These are phyloP conservation scores for Tillandsia fasciculata DNA, from an alignment of 176 grass and related monocot species.

Conservation along the genomic window DNA sequence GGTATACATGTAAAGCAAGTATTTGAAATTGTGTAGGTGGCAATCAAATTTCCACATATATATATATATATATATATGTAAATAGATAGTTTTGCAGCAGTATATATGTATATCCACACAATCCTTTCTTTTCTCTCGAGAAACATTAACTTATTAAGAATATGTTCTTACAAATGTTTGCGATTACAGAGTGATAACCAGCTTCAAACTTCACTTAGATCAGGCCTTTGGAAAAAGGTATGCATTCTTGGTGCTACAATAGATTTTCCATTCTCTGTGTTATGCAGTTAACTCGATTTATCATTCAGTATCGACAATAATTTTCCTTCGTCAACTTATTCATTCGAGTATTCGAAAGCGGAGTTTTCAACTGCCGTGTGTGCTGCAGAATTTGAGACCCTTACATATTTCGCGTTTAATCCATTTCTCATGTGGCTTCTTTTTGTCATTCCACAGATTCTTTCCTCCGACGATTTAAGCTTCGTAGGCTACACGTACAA, in stretches of 20 bases:
- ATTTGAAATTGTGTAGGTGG: too few species aligned
- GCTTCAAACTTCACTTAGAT: conserved; percentile 20
- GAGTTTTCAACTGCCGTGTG: background rate
- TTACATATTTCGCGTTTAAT: background rate
- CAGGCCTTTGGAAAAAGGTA: conserved; percentile 30
- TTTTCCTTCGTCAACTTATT: too few species aligned
- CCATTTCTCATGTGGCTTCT: conserved; percentile 1
- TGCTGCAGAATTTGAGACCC: conserved; percentile 17
- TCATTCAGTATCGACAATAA: too few species aligned
- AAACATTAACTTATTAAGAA: background rate
- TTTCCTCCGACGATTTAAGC: conserved; percentile 40
- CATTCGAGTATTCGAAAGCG: background rate
- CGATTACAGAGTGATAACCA: conserved; percentile 5
- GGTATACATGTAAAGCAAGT: too few species aligned
- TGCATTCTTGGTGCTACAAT: background rate
- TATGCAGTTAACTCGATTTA: background rate
- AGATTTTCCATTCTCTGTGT: background rate
- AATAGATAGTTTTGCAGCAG: too few species aligned
- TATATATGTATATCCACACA: background rate
- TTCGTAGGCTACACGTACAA: conserved; percentile 67
- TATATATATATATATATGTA: too few species aligned
- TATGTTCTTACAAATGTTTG: background rate
- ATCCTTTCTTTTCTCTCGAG: background rate
- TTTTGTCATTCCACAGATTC: conserved; percentile 34
- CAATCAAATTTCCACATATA: too few species aligned